These are phyloP conservation scores for Penicillium capsulatum DNA, from an alignment of 2,329 filamentous ascomycete genomes.

Conservation along the genomic window DNA sequence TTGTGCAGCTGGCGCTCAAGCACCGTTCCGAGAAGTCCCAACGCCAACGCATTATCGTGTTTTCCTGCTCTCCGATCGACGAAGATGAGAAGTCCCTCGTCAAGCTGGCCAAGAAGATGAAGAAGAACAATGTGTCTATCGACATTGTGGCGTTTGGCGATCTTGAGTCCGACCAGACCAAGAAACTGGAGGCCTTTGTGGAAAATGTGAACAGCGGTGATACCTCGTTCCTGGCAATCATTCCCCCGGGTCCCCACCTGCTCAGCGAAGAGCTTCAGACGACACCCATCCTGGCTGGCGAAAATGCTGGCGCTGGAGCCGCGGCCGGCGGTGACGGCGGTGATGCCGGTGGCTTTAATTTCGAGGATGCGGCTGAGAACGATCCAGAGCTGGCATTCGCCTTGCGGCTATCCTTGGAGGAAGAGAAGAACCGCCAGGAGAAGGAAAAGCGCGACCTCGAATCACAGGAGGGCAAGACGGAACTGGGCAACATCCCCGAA, in stretches of 20 bases:
- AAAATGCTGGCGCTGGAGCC: conserved; percentile 57
- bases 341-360: conserved; percentile 59
- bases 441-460: conserved; percentile 75
- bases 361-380: conserved; percentile 74
- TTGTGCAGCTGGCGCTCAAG: conserved; percentile 78
- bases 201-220: conserved; percentile 87
- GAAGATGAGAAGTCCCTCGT: conserved; percentile 87
- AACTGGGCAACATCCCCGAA: conserved; percentile 77
- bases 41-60: conserved; percentile 92
- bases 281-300: conserved; percentile 83
- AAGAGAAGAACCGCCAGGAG: conserved; percentile 91
- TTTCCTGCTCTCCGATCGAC: conserved; percentile 86
- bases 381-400: conserved; percentile 94
- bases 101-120: conserved; percentile 94
- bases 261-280: conserved; percentile 88
- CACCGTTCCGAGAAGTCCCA: conserved; percentile 98
- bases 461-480: conserved; percentile 65
- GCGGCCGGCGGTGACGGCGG: conserved; percentile 49
- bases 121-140: conserved; percentile 91
- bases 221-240: conserved; percentile 83
- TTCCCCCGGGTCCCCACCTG: conserved; percentile 85
- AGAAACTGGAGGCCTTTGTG: conserved; percentile 90
- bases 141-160: conserved; percentile 96
- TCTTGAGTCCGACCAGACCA: conserved; percentile 78
- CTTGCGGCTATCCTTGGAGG: conserved; percentile 94